Percentiles rank a stretch among this genome's conserved stretches.
Conservation (phyloP, 2,329 filamentous ascomycete genomes). For the Didymella pinodella region DNA sequence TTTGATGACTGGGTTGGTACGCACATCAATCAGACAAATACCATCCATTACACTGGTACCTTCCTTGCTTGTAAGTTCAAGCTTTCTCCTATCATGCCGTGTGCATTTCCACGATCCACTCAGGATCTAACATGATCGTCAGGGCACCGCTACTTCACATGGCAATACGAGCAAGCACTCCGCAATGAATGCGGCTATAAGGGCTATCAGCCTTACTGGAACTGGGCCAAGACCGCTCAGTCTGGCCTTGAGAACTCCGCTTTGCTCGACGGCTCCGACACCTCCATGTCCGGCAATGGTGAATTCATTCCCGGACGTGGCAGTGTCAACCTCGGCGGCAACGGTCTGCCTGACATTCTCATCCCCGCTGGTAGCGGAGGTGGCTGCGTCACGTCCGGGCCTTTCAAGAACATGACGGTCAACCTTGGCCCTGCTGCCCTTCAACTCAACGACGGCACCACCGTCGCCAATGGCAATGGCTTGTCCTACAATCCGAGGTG, state of each 20-base stretch:
- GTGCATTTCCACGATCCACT: not conserved
- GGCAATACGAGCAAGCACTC: slow-evolving; percentile 53
- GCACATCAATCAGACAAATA: slow-evolving; percentile 48
- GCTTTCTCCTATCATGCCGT: not conserved
- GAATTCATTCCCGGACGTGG: slow-evolving; percentile 40
- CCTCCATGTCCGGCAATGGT: slow-evolving; percentile 58
- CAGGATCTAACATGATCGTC: slow-evolving; percentile 17
- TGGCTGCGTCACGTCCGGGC: slow-evolving; percentile 62
- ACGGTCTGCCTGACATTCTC: slow-evolving; percentile 35
- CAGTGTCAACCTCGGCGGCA: slow-evolving; percentile 34
- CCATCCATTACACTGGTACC: slow-evolving; percentile 47
- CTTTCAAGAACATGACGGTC: slow-evolving; percentile 56
- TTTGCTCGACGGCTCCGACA: slow-evolving; percentile 64
- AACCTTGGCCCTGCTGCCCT: slow-evolving; percentile 29
- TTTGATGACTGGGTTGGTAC: slow-evolving; percentile 51
- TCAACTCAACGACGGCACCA: slow-evolving; percentile 24
- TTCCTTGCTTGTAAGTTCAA: slow-evolving; percentile 23
- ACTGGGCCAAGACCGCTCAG: slow-evolving; percentile 60
- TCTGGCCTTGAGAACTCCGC: slow-evolving; percentile 56
- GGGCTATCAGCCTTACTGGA: slow-evolving; percentile 58
- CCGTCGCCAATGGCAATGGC: slow-evolving; percentile 40
- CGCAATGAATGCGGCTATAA: slow-evolving; percentile 54
- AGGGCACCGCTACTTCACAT: slow-evolving; percentile 54
- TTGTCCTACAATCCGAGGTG: slow-evolving; percentile 35
- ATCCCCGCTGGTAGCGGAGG: slow-evolving; percentile 62